Evolutionary conservation across 257 asterid genomes (phyloP).

Genomic region (Nicotiana attenuata): DNA sequence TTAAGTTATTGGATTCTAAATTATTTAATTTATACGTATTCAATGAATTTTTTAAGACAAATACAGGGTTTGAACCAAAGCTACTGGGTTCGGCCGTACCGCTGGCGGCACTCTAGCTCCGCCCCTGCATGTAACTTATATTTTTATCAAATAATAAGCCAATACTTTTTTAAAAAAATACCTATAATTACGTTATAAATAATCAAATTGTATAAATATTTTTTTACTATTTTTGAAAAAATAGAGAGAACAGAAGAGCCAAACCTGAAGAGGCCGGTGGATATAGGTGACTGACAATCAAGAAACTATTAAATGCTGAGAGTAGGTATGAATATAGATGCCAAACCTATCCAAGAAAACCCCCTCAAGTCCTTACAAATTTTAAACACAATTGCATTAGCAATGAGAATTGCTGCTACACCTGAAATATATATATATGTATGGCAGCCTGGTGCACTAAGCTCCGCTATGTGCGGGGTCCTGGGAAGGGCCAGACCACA

Average conservation of each 20-base stretch:
- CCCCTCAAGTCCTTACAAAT: not conserved
- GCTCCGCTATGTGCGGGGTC: no score
- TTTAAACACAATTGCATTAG: not conserved
- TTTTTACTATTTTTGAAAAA: not conserved
- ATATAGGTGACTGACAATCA: constrained; percentile 8
- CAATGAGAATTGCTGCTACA: not conserved
- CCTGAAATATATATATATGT: not conserved
- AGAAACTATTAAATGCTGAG: not conserved
- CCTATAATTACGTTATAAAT: not conserved
- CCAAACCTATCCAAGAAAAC: not conserved
- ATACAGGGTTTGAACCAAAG: no score
- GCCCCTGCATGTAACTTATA: no score
- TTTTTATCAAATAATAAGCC: no score
- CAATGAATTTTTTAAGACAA: no score
- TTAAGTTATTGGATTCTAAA: no score
- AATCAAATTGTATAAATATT: not conserved
- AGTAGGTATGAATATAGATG: not conserved
- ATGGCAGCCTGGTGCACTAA: no score
- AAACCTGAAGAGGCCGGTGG: not conserved
- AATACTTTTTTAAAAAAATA: no score
- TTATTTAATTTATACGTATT: no score
- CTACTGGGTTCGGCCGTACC: no score
- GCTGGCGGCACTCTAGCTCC: no score
- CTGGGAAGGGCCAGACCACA: no score
- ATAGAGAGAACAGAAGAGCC: not conserved